Base-by-base conservation (phyloP, 768 basidiomycete species). In the Lentinula lateritia region DNA sequence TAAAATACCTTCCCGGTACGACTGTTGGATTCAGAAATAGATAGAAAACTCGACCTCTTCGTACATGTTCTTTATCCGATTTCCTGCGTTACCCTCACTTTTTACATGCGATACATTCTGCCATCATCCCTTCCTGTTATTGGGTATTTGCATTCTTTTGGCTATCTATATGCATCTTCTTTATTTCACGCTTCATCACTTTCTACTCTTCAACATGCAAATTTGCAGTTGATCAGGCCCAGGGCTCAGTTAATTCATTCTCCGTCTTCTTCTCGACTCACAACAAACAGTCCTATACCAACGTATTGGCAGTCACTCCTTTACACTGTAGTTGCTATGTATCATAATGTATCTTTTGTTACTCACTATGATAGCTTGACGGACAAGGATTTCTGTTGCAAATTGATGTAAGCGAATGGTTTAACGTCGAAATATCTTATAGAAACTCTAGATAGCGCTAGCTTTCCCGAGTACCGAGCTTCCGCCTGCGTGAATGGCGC, bases 1-100 rank as follows among this genome's bases (percentile, higher is more conserved):
- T 93, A 64, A 93, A 94, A 73, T 87, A 87, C 67, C 85, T 83
- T 63, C 80, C 80, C 16, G 75, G 50, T 18, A 36, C 59, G 6
- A 18, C 50, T 2, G 32, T 60, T 7, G 59, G 59, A n/a, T 41
- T 56, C 12, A 56, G 54, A 20, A 55, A 42, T 41, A 20, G 55
- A 43, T 56, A 39, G 39, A 5, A 16, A 1, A 15, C n/a, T 34
- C 16, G 34, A 13, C 55, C 12, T 13, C 28, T 28, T 34, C 23
- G 6, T 41, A 13, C 28, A 28, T 43, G 0, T 46, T 46, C 20
- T 52, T 34, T 1, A 0, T 50, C 1, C 20, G 12, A 35, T 52
- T 50, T 3, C 2, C 10, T 6, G 50, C 50, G 50, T 34, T 52
- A 52, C 50, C 50, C 23, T 20, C 12, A 8, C 35, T 36, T 34